These are phyloP conservation scores for Petunia axillaris DNA, from an alignment of 257 asterid species.

Conservation along the genomic window DNA sequence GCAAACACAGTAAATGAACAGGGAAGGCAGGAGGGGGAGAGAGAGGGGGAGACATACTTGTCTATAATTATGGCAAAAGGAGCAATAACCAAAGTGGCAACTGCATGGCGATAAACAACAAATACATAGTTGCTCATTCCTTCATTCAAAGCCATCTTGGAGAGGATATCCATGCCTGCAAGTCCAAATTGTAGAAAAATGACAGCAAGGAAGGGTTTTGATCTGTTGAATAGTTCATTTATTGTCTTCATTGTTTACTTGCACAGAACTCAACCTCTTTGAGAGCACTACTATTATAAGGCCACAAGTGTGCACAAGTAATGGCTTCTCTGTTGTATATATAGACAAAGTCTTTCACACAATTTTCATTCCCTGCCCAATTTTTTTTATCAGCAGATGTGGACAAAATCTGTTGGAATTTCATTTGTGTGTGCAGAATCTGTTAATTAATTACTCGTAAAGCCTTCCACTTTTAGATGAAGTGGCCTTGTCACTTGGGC, in stretches of 20 bases:
- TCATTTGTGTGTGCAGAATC: conserved; percentile 23
- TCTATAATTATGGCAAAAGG: conserved; percentile 84
- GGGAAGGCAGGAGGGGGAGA: not conserved
- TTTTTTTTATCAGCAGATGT: conserved; percentile 2
- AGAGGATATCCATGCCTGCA: conserved; percentile 90
- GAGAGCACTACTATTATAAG: conserved; percentile 16
- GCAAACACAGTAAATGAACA: conserved; percentile 16
- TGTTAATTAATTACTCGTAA: conserved; percentile 23
- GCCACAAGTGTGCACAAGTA: conserved; percentile 6
- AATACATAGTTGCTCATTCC: conserved; percentile 97
- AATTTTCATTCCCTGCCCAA: not conserved
- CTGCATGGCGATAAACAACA: conserved; percentile 84
- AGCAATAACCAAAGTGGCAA: conserved; percentile 73
- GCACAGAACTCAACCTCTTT: conserved; percentile 7
- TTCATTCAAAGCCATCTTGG: conserved; percentile 82
- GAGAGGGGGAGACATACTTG: conserved; percentile 49
- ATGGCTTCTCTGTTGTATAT: conserved; percentile 19
- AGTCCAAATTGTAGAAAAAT: conserved; percentile 80
- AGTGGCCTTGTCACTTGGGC: conserved; percentile 24
- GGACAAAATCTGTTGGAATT: conserved; percentile 24
- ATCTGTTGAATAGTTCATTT: conserved; percentile 35
- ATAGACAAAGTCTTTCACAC: conserved; percentile 25
- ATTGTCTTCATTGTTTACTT: conserved; percentile 30
- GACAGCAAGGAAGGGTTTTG: conserved; percentile 76
- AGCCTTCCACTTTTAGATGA: conserved; percentile 17